Base-by-base conservation (phyloP, 495 filamentous ascomycete genomes). In the Talaromyces borbonicus region DNA sequence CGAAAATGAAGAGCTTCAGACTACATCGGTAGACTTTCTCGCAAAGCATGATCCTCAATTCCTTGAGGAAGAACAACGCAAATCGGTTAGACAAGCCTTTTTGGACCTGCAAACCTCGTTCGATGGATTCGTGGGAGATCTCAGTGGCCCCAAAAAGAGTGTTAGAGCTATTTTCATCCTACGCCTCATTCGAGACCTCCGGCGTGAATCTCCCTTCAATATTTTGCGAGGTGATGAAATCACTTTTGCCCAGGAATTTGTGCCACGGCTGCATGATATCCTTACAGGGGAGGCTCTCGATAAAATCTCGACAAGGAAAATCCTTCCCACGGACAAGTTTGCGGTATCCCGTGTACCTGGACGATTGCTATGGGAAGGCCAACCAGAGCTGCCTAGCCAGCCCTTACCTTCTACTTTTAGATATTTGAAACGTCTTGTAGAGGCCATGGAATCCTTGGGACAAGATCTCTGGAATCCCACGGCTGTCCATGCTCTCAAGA, bases 391-490 rank as follows among this genome's bases (percentile, higher is more conserved):
- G 20, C 92, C 92, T 1, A 68, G 80, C n/a, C 86, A 88, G 50
- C 89, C 90, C 0, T 89, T 88, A 1, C 80, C 86, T 0, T 71
- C 73, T 22, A 74, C 80, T 2, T 93, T 95, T 59, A 75, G 74
- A 49, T 83, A 90, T 43, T 57, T 96, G 32, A 76, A 80, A 23
- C 74, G 71, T 25, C 54, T 95, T 19, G 67, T 75, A 7, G 60
- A 63, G 29, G 65, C 71, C 1, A 93, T 98, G 88, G 73, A 73
- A 27, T 63, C 68, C 9, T 66, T 68, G 8, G 92, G 92, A 1
- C 63, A 67, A 25, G 92, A 97, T 54, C 59, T 97, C 7, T 98
- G 92, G 92, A 90, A 81, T 46, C 74, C 79, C 2, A 74, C 71
- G 2, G 84, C 84, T 0, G 75, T 88, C 0, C 52, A 54, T 7